Percentiles rank a stretch among this genome's conserved stretches.
Evolutionary conservation across 805 yeast genomes (phyloP).

Genomic region (Lipomyces yamadae): DNA sequence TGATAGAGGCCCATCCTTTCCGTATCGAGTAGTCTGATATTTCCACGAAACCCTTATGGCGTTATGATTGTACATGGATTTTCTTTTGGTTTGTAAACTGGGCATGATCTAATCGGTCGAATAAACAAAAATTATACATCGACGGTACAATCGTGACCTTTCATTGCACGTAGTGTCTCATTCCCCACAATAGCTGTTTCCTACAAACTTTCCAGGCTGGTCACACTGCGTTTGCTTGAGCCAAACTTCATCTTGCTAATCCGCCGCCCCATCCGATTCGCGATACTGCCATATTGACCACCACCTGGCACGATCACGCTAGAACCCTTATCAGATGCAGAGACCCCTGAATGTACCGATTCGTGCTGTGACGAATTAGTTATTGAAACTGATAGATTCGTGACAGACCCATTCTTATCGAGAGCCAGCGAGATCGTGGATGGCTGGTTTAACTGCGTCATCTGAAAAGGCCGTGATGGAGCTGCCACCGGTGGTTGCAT

Average conservation of each 20-base stretch:
- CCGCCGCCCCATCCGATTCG: conserved; percentile 13
- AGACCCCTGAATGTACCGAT: background rate
- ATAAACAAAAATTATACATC: background rate
- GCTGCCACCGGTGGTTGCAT: background rate
- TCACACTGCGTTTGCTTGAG: background rate
- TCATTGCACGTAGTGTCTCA: background rate
- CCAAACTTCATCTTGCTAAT: conserved; percentile 14
- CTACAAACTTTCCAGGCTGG: background rate
- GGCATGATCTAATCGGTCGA: background rate
- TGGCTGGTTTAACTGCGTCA: background rate
- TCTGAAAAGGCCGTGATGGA: background rate
- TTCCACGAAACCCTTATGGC: background rate
- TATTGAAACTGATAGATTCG: background rate
- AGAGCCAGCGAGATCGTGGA: background rate
- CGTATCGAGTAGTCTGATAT: background rate
- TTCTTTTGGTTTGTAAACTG: background rate
- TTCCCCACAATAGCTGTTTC: background rate
- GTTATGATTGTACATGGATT: background rate
- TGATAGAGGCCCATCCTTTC: conserved; percentile 11
- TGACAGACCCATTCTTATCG: background rate
- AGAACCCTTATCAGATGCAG: background rate
- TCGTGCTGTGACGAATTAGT: background rate
- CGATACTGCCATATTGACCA: background rate
- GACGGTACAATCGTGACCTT: background rate
- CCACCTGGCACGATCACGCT: background rate